Percentiles rank a stretch among this genome's conserved stretches.
Evolutionary conservation across 768 basidiomycete genomes (phyloP).

Genomic region (Agaricus subrufescens): DNA sequence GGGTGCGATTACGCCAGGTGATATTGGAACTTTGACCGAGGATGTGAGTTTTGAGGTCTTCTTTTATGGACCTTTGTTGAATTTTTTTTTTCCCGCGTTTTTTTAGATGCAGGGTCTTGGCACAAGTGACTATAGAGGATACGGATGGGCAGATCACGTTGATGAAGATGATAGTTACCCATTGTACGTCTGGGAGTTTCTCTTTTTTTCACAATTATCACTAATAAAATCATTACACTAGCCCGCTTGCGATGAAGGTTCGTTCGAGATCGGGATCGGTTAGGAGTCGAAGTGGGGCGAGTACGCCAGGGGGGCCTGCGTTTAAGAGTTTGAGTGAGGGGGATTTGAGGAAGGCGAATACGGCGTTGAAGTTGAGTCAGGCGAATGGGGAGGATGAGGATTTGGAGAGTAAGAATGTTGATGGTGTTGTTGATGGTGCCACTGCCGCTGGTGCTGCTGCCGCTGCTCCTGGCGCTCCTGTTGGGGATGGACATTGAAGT

Average conservation of each 20-base stretch:
- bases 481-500: too few relatives aligned
- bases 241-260: slow-evolving; percentile 88
- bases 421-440: too few relatives aligned
- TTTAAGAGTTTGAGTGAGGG: slow-evolving; percentile 82
- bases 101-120: slow-evolving; percentile 75
- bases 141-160: slow-evolving; percentile 58
- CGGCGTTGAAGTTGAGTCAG: slow-evolving; percentile 60
- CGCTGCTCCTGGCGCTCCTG: too few relatives aligned
- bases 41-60: slow-evolving; percentile 44
- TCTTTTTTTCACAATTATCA: not conserved
- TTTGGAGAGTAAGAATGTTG: not conserved
- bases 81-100: not conserved
- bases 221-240: slow-evolving; percentile 21
- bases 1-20: slow-evolving; percentile 89
- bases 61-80: not conserved
- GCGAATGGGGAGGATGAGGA: slow-evolving; percentile 20
- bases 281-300: slow-evolving; percentile 53
- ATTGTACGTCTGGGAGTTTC: slow-evolving; percentile 51
- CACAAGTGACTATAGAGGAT: slow-evolving; percentile 83
- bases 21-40: slow-evolving; percentile 86
- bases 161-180: slow-evolving; percentile 93
- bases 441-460: too few relatives aligned
- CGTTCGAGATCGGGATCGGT: slow-evolving; percentile 80
- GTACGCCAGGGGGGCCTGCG: slow-evolving; percentile 83
- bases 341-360: slow-evolving; percentile 85